A percentile compares a stretch with the other conserved stretches of the same genome.
phyloP scores from a whole-genome alignment of 1,284 basidiomycete species.

The Puccinia triticina region DNA sequence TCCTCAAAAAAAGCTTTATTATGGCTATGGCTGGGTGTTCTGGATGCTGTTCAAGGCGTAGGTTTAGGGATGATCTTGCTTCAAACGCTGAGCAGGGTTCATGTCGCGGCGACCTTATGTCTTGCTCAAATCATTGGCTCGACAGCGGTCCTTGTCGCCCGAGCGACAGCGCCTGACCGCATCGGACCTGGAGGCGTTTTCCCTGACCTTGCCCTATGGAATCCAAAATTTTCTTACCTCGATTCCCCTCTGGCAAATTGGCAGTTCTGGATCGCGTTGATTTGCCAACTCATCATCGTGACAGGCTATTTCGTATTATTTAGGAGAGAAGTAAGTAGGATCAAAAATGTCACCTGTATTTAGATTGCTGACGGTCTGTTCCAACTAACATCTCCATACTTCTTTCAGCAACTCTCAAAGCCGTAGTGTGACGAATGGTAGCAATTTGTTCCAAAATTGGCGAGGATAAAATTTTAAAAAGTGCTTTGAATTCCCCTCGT shows the following conservation, averaged over 20 bases:
- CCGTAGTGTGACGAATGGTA: slow-evolving; percentile 4
- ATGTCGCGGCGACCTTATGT: slow-evolving; percentile 86
- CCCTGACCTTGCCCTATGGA: slow-evolving; percentile 84
- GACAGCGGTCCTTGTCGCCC: slow-evolving; percentile 79
- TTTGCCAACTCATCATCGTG: slow-evolving; percentile 79
- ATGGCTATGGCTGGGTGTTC: slow-evolving; percentile 90
- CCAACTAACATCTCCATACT: not conserved
- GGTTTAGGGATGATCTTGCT: slow-evolving; percentile 90
- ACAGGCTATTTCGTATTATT: slow-evolving; percentile 93
- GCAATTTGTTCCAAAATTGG: too few relatives aligned
- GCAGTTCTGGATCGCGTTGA: slow-evolving; percentile 83
- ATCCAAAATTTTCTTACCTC: slow-evolving; percentile 59
- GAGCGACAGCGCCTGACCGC: slow-evolving; percentile 78
- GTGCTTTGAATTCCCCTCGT: too few relatives aligned
- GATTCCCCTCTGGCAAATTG: slow-evolving; percentile 59
- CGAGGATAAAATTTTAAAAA: too few relatives aligned
- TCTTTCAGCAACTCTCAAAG: slow-evolving; percentile 47
- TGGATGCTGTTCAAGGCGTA: slow-evolving; percentile 88
- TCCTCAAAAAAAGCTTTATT: slow-evolving; percentile 68
- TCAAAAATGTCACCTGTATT: not conserved
- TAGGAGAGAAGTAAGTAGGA: slow-evolving; percentile 67
- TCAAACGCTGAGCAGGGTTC: slow-evolving; percentile 85
- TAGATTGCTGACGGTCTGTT: not conserved
- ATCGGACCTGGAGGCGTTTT: slow-evolving; percentile 86
- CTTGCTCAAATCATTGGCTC: slow-evolving; percentile 70